These are phyloP conservation scores for Kurtzmaniella natalensis DNA, from an alignment of 1,139 yeast species.

Conservation along the genomic window DNA sequence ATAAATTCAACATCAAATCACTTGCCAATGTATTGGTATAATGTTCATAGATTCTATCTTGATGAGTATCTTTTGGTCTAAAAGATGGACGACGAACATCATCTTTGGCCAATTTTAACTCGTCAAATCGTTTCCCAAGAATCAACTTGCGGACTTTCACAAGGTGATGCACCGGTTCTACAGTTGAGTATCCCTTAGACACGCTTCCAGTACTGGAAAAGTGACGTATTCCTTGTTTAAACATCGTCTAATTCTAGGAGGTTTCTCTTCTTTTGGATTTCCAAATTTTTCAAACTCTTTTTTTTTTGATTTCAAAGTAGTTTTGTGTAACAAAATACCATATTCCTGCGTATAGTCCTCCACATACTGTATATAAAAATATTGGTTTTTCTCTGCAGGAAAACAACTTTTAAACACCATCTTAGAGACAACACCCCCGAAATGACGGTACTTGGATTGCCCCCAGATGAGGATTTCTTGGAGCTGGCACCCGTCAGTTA, in stretches of 20 bases:
- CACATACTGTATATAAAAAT: not conserved
- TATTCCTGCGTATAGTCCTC: not conserved
- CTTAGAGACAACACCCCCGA: not conserved
- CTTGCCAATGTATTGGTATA: constrained; percentile 68
- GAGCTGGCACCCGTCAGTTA: not conserved
- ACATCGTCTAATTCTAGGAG: constrained; percentile 1
- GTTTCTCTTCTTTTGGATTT: not conserved
- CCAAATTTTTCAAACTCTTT: constrained; percentile 1
- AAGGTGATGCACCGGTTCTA: constrained; percentile 87
- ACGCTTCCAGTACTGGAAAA: constrained; percentile 52
- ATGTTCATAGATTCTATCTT: constrained; percentile 79
- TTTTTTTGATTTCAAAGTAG: too few relatives aligned
- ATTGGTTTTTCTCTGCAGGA: too few relatives aligned
- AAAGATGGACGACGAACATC: constrained; percentile 76
- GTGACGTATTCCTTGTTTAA: constrained; percentile 30
- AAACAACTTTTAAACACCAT: not conserved
- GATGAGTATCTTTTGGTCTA: constrained; percentile 66
- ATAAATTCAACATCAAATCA: constrained; percentile 74
- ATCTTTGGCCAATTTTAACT: constrained; percentile 58
- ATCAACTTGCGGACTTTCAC: constrained; percentile 69
- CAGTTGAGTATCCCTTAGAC: constrained; percentile 60
- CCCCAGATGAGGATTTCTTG: constrained; percentile 2
- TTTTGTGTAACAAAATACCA: not conserved
- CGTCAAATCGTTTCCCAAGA: constrained; percentile 66
- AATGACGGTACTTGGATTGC: constrained; percentile 2